Base-by-base conservation (phyloP, 768 basidiomycete genomes). In the Strobilomyces confusus region DNA sequence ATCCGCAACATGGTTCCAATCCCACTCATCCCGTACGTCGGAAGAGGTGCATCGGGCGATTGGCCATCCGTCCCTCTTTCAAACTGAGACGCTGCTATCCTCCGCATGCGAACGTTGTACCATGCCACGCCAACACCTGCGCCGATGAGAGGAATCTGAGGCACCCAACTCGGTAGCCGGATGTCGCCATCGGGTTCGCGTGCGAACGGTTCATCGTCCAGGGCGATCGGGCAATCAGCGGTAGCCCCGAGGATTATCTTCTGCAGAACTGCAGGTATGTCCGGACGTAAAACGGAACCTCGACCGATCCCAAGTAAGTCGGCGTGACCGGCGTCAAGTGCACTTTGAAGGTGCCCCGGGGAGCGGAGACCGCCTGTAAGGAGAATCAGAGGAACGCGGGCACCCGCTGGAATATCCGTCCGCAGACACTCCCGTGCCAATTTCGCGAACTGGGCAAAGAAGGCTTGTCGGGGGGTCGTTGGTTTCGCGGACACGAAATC, bases 331-430 rank as follows among this genome's bases (percentile, higher is more conserved):
- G 77, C 69, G 0, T 63, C 57, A 14, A 92, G 75, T 1, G 80
- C 87, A 15, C 71, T 65, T 12, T 75, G 68, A 36, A 93, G 73
- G 29, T 81, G 76, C 0, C 76, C 69, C 15, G 81, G 79, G 0
- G 84, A 81, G 22, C 78, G 74, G 37, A 95, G 78, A 22, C 90
- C 91, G 26, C 92, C 92, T 0, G 92, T 94, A 25, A 95, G 79
- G 26, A 94, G 72, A 58, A 94, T 75, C 8, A 87, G 73, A 1
- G 92, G 89, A 3, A 68, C 62, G 9, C 61, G 49, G 7, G 54
- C 33, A 9, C 63, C 57, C 9, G 59, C 51, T 12, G 64, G 59
- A 1, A 72, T 49, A 1, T 72, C 45, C 4, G 68, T 58, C n/a
- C 71, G 65, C 3, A 90, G 62, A 23, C 73, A 69, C 41, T 70